Conservation (phyloP, 2,329 filamentous ascomycete species). For the Claviceps pusilla region DNA sequence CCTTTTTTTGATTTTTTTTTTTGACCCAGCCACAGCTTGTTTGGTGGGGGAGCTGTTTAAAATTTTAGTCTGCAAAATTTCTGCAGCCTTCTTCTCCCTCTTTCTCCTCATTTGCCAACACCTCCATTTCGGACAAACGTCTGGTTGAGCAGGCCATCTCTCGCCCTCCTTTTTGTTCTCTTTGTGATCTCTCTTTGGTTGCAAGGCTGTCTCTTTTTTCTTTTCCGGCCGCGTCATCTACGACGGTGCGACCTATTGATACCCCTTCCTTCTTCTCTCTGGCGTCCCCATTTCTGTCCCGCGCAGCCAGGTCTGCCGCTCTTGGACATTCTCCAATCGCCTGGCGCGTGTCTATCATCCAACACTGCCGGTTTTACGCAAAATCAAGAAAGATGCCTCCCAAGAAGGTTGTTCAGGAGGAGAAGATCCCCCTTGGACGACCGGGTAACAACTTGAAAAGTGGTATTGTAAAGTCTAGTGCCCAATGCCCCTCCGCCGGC, state of each 20-base stretch:
- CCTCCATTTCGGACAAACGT: conserved; percentile 3
- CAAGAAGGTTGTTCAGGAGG: conserved; percentile 81
- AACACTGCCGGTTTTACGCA: conserved; percentile 41
- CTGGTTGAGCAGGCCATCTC: conserved; percentile 12
- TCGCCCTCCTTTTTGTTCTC: not conserved
- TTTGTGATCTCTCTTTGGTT: conserved; percentile 8
- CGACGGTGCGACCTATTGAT: conserved; percentile 27
- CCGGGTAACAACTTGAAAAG: conserved; percentile 98
- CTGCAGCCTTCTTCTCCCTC: conserved; percentile 10
- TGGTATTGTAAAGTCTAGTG: conserved; percentile 65
- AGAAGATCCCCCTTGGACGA: conserved; percentile 91
- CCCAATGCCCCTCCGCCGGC: not conserved
- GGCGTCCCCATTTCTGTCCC: conserved; percentile 30
- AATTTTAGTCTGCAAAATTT: conserved; percentile 13
- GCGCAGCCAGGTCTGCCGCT: conserved; percentile 56
- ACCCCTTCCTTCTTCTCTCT: conserved; percentile 38
- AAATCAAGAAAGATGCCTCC: conserved; percentile 72
- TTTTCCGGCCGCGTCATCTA: conserved; percentile 23
- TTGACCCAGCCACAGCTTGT: not conserved
- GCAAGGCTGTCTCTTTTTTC: conserved; percentile 21
- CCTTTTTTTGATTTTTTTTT: too few species aligned
- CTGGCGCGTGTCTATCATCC: conserved; percentile 35
- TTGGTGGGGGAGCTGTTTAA: conserved; percentile 12
- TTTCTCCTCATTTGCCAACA: conserved; percentile 4
- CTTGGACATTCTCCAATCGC: conserved; percentile 33